A percentile compares a stretch with the other conserved stretches of the same genome.
Conservation (phyloP, 2,329 filamentous ascomycete genomes). For the Graphiopsis chlorocephala region DNA sequence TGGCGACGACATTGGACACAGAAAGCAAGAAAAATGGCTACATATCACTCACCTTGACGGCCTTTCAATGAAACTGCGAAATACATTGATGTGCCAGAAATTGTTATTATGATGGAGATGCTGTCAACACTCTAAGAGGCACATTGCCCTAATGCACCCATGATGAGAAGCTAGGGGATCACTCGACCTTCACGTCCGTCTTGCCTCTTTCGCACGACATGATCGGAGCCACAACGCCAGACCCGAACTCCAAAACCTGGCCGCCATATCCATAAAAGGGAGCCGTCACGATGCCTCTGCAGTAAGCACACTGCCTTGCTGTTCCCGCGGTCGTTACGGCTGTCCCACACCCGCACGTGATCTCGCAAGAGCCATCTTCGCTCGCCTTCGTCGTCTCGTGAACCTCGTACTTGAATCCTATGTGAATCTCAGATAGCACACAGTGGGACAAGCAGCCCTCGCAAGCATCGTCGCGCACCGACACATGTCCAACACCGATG, state of each 20-base stretch:
- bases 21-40: background rate
- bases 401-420: background rate
- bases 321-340: background rate
- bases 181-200: background rate
- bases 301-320: background rate
- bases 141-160: background rate
- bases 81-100: background rate
- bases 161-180: background rate
- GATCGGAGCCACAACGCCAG: background rate
- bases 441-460: background rate
- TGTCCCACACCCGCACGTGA: background rate
- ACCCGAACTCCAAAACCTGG: background rate
- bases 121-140: background rate
- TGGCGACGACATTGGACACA: background rate
- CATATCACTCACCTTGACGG: background rate
- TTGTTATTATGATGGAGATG: background rate
- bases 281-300: background rate
- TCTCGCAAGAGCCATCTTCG: background rate
- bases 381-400: background rate
- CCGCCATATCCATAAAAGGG: background rate
- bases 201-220: background rate
- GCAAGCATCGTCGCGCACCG: background rate
- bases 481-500: background rate
- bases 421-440: background rate
- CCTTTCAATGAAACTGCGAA: background rate